Evolutionary conservation across 192 early-diverging fungal species (phyloP).

Genomic region (Podila verticillata): DNA sequence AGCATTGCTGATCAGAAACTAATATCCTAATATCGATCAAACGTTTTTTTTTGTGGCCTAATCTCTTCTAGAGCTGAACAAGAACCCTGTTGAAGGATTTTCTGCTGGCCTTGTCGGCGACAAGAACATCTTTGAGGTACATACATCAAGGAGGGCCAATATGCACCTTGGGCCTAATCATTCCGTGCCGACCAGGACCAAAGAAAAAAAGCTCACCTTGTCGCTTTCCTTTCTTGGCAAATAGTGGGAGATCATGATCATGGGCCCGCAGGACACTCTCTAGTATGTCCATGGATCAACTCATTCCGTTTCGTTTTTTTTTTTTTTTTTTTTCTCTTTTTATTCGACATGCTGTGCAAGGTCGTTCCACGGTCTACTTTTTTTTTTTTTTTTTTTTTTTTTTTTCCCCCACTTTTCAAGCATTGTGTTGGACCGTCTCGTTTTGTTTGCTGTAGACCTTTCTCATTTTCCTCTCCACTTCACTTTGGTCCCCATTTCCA

Average conservation of each 20-base stretch:
- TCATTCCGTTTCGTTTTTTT: background rate
- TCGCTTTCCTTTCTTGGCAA: slow-evolving; percentile 5
- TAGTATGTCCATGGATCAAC: slow-evolving; percentile 67
- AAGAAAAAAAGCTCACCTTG: too few relatives aligned
- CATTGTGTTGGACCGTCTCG: too few relatives aligned
- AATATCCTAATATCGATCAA: too few relatives aligned
- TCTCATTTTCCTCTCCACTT: too few relatives aligned
- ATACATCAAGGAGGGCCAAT: background rate
- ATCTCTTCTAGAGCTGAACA: slow-evolving; percentile 71
- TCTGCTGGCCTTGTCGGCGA: slow-evolving; percentile 92
- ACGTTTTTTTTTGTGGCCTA: background rate
- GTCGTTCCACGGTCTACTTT: background rate
- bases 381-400: background rate
- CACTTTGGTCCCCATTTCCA: too few relatives aligned
- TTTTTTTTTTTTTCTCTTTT: background rate
- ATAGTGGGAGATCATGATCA: slow-evolving; percentile 91
- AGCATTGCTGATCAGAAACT: too few relatives aligned
- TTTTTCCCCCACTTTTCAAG: too few relatives aligned
- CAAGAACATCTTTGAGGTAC: slow-evolving; percentile 87
- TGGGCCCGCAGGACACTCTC: slow-evolving; percentile 87
- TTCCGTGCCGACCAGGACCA: too few relatives aligned
- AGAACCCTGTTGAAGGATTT: slow-evolving; percentile 81
- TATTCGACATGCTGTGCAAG: background rate
- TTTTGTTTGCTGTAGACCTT: too few relatives aligned
- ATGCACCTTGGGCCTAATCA: too few relatives aligned